Conservation (phyloP, 164 flowering plant genomes). For the Magnolia officinalis region DNA sequence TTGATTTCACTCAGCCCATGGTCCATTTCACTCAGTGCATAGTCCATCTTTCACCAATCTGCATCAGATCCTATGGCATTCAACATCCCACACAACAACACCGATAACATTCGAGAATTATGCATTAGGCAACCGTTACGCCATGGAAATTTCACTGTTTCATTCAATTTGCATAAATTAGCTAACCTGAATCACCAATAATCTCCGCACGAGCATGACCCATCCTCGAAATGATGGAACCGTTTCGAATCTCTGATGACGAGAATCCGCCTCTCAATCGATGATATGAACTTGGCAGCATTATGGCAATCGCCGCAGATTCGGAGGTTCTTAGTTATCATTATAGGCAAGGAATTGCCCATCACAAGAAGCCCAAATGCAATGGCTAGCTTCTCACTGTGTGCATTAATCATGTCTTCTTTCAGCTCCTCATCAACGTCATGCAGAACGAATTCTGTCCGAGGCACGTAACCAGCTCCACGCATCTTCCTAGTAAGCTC, state of each 20-base stretch:
- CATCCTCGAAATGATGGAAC: not conserved
- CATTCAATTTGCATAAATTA: not conserved
- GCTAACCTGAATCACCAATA: not conserved
- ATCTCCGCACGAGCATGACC: not conserved
- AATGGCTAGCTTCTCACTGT: constrained; percentile 13
- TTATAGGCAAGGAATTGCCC: constrained; percentile 19
- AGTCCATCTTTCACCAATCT: too few relatives aligned
- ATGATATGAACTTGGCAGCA: constrained; percentile 30
- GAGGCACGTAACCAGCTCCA: constrained; percentile 28
- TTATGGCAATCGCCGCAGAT: constrained; percentile 46
- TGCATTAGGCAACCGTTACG: too few relatives aligned
- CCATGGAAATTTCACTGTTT: too few relatives aligned
- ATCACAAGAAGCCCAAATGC: constrained; percentile 30
- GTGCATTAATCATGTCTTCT: not conserved
- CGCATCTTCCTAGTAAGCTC: constrained; percentile 29
- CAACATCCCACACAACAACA: too few relatives aligned
- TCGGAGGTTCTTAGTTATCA: constrained; percentile 41
- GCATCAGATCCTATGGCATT: too few relatives aligned
- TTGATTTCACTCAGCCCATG: too few relatives aligned
- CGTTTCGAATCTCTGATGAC: not conserved
- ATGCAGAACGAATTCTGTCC: constrained; percentile 17
- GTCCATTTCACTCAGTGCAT: too few relatives aligned
- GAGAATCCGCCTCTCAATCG: constrained; percentile 14
- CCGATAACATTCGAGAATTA: too few relatives aligned
- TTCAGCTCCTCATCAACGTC: not conserved